phyloP scores from a whole-genome alignment of 768 basidiomycete genomes.

The Tephrocybe sp. region DNA sequence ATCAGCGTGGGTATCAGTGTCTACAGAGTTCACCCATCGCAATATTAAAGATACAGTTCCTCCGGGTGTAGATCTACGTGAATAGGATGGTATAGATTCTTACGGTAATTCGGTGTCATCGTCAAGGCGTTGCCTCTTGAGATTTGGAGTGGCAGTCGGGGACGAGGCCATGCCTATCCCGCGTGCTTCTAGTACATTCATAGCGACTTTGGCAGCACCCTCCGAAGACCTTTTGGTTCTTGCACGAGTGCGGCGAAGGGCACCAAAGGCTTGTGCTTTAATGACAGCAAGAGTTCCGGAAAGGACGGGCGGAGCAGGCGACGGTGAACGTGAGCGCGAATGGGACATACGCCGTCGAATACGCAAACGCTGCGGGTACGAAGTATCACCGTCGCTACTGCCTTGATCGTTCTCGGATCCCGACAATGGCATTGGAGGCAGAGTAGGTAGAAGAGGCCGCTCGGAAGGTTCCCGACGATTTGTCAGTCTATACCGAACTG shows the following conservation, averaged over 20 bases:
- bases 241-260: constrained; percentile 75
- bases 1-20: constrained; percentile 16
- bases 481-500: constrained; percentile 60
- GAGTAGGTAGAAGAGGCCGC: constrained; percentile 43
- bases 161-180: constrained; percentile 52
- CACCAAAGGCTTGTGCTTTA: constrained; percentile 89
- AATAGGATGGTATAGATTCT: constrained; percentile 6
- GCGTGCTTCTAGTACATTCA: constrained; percentile 80
- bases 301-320: constrained; percentile 46
- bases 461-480: constrained; percentile 49
- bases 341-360: constrained; percentile 45
- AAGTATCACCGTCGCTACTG: constrained; percentile 56
- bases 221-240: constrained; percentile 74
- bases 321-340: constrained; percentile 51
- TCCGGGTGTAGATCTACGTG: constrained; percentile 19
- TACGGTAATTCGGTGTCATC: constrained; percentile 42
- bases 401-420: constrained; percentile 53
- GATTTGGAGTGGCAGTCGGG: constrained; percentile 10
- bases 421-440: constrained; percentile 49
- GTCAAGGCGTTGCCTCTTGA: constrained; percentile 32
- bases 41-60: constrained; percentile 25
- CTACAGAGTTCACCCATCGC: constrained; percentile 16
- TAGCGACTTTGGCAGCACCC: constrained; percentile 68
- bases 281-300: constrained; percentile 87
- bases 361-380: constrained; percentile 45